Percentiles rank a stretch among this genome's conserved stretches.
Conservation (phyloP, 345 rosid genomes). For the Eucalyptus sp. region DNA sequence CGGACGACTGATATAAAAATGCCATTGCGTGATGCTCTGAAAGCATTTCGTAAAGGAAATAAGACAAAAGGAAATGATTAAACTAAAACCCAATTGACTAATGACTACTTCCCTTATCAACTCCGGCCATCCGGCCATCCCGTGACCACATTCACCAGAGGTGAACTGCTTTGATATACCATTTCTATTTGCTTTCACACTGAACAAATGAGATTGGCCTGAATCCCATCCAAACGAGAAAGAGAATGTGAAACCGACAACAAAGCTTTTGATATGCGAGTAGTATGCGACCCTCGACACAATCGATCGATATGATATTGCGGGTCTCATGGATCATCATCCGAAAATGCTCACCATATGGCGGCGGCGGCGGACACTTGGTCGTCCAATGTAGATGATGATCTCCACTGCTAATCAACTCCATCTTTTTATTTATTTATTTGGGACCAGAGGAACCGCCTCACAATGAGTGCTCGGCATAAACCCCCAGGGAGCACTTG, state of each 20-base stretch:
- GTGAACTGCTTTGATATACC: background rate
- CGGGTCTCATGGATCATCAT: background rate
- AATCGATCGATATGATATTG: background rate
- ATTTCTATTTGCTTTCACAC: background rate
- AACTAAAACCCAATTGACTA: background rate
- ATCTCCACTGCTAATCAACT: background rate
- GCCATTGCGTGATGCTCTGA: background rate
- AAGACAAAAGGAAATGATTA: background rate
- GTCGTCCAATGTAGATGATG: background rate
- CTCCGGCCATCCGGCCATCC: background rate
- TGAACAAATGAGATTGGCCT: background rate
- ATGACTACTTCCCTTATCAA: background rate
- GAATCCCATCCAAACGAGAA: background rate
- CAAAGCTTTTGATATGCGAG: background rate
- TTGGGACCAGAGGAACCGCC: too few relatives aligned
- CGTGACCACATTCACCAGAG: background rate
- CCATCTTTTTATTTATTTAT: background rate
- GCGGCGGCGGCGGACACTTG: rapidly evolving
- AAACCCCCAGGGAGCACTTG: too few relatives aligned
- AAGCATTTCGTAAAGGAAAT: background rate
- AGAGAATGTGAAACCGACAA: background rate
- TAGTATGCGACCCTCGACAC: background rate
- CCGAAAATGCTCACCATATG: background rate
- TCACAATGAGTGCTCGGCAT: too few relatives aligned
- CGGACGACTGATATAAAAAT: background rate